These are phyloP conservation scores for Calvatia gigantea DNA, from an alignment of 768 basidiomycete species.

Conservation along the genomic window DNA sequence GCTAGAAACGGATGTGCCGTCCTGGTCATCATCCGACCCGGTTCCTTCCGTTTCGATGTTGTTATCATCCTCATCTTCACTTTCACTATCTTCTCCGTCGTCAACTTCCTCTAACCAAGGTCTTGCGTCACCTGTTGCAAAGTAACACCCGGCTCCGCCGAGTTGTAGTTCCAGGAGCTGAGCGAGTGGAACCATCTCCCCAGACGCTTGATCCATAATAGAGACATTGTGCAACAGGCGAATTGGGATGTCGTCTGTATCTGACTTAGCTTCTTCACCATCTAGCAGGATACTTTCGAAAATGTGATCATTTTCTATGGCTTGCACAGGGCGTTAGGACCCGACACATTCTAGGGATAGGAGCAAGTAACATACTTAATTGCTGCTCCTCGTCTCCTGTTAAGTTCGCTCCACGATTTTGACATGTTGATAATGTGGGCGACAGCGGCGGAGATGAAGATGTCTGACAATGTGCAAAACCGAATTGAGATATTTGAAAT, in stretches of 20 bases:
- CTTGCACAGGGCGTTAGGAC: slow-evolving; percentile 10
- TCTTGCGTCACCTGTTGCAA: slow-evolving; percentile 39
- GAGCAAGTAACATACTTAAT: background rate
- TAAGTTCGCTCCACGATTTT: background rate
- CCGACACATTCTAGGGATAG: background rate
- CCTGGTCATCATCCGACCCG: slow-evolving; percentile 16
- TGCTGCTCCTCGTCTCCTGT: background rate
- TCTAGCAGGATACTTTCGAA: slow-evolving; percentile 36
- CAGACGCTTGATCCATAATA: slow-evolving; percentile 40
- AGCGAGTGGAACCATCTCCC: slow-evolving; percentile 36
- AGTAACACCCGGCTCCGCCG: slow-evolving; percentile 20
- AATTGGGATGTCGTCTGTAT: slow-evolving; percentile 44
- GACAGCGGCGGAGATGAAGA: slow-evolving; percentile 9
- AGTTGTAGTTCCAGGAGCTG: slow-evolving; percentile 33
- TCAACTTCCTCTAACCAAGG: slow-evolving; percentile 29
- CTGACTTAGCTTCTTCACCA: slow-evolving; percentile 39
- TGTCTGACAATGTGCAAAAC: background rate
- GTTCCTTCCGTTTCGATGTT: slow-evolving; percentile 15
- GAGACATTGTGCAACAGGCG: slow-evolving; percentile 52
- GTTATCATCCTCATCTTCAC: slow-evolving; percentile 21
- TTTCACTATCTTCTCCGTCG: slow-evolving; percentile 25
- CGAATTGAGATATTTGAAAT: background rate
- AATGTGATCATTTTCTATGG: slow-evolving; percentile 21
- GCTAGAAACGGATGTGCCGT: background rate
- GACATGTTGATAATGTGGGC: slow-evolving; percentile 22